Conservation (phyloP, 2,329 filamentous ascomycete species). For the Penicillium vulpinum region DNA sequence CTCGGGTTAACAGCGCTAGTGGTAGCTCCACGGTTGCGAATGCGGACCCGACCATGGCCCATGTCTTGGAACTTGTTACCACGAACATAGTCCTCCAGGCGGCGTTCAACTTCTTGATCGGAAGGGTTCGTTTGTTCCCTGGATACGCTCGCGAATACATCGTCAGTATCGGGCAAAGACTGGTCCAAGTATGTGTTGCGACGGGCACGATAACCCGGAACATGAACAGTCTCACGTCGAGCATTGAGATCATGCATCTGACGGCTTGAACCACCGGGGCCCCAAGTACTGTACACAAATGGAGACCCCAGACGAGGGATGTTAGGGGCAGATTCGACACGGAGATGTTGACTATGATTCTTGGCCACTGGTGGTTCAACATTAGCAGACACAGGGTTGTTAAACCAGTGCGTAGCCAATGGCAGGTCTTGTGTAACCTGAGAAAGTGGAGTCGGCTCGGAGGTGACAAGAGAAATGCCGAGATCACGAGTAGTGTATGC, state of each 20-base stretch:
- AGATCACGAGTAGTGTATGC: slow-evolving; percentile 47
- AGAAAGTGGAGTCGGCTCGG: slow-evolving; percentile 39
- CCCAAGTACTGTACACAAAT: slow-evolving; percentile 53
- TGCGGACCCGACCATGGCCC: slow-evolving; percentile 58
- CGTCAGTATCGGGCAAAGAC: slow-evolving; percentile 54
- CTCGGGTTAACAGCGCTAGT: slow-evolving; percentile 57
- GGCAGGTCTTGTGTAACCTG: slow-evolving; percentile 34
- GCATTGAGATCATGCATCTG: slow-evolving; percentile 33
- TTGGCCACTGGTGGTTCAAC: slow-evolving; percentile 1
- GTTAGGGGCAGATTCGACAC: slow-evolving; percentile 20
- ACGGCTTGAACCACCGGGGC: slow-evolving; percentile 42
- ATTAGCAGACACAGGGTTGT: slow-evolving; percentile 30
- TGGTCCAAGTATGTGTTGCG: slow-evolving; percentile 58
- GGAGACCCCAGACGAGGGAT: slow-evolving; percentile 49
- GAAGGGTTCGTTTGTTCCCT: slow-evolving; percentile 44
- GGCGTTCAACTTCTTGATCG: slow-evolving; percentile 60
- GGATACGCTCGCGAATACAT: slow-evolving; percentile 40
- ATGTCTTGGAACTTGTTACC: slow-evolving; percentile 46
- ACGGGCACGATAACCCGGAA: slow-evolving; percentile 44
- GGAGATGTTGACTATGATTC: slow-evolving; percentile 14
- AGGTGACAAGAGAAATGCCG: slow-evolving; percentile 47
- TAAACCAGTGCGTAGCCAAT: slow-evolving; percentile 38
- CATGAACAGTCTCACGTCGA: slow-evolving; percentile 48
- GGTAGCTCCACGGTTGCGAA: slow-evolving; percentile 63
- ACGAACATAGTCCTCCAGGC: slow-evolving; percentile 51